A percentile compares a stretch with the other conserved stretches of the same genome.
phyloP scores from a whole-genome alignment of 2,329 filamentous ascomycete genomes.

The Colletotrichum limetticola region DNA sequence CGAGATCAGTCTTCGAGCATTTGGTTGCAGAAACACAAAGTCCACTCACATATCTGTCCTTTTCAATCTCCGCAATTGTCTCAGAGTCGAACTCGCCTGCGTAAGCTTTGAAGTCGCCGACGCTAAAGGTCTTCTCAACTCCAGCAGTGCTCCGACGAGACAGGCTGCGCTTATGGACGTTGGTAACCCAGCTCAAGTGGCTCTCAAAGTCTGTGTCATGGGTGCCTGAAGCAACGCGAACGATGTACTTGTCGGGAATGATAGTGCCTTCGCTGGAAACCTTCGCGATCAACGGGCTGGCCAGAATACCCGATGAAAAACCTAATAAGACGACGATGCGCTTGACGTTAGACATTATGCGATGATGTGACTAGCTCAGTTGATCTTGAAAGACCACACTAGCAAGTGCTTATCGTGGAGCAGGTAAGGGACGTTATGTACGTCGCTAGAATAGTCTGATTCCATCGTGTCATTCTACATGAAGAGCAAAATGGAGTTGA shows the following conservation, averaged over 20 bases:
- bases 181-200: background rate
- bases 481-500: no score
- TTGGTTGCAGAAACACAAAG: conserved; percentile 42
- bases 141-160: background rate
- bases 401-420: no score
- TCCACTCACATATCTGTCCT: conserved; percentile 42
- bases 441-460: no score
- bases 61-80: conserved; percentile 51
- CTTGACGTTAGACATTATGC: background rate
- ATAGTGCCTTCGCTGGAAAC: background rate
- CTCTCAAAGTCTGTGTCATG: background rate
- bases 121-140: conserved; percentile 1
- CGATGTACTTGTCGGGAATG: background rate
- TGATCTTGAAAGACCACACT: no score
- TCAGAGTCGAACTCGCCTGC: conserved; percentile 52
- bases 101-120: conserved; percentile 47
- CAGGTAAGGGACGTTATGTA: no score
- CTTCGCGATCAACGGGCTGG: background rate
- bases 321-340: background rate
- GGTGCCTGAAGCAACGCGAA: background rate
- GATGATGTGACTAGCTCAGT: background rate
- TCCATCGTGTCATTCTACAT: no score
- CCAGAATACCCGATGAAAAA: background rate
- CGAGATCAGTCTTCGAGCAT: no score
- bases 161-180: background rate